phyloP scores from a whole-genome alignment of 441 rosid species.

The Euphorbia celastroides region DNA sequence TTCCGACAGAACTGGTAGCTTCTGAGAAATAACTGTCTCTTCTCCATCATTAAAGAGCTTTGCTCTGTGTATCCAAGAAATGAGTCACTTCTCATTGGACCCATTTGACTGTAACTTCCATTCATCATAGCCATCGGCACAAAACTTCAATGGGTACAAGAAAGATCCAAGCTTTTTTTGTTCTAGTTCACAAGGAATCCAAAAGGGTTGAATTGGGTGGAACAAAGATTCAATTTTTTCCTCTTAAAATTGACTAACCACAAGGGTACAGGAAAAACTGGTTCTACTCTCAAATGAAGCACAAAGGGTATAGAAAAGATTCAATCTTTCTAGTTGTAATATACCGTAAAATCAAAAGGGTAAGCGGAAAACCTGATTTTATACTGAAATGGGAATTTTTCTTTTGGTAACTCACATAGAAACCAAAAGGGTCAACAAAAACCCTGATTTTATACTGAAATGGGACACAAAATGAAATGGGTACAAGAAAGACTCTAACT shows the following conservation, averaged over 20 bases:
- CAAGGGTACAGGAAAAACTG: neutral
- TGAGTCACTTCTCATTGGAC: constrained; percentile 15
- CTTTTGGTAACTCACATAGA: no score
- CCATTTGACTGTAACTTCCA: constrained; percentile 1
- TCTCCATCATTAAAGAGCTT: constrained; percentile 45
- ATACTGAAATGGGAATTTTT: neutral
- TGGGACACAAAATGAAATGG: neutral
- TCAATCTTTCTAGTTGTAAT: neutral
- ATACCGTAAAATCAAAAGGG: neutral
- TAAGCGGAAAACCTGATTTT: neutral
- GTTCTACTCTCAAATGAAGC: neutral
- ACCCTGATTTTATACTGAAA: neutral
- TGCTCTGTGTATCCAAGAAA: constrained; percentile 20
- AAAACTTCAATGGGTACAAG: neutral
- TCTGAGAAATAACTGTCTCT: constrained; percentile 69
- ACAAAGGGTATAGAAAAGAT: neutral
- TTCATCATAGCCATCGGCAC: constrained; percentile 16
- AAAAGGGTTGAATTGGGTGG: neutral
- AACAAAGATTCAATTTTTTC: neutral
- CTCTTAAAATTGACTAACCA: neutral
- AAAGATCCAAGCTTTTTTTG: neutral
- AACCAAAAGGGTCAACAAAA: neutral
- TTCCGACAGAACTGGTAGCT: constrained; percentile 79
- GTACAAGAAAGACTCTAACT: neutral
- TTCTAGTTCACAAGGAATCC: neutral